Evolutionary conservation across 495 filamentous ascomycete species (phyloP).

Genomic region (Xylaria nigripes): DNA sequence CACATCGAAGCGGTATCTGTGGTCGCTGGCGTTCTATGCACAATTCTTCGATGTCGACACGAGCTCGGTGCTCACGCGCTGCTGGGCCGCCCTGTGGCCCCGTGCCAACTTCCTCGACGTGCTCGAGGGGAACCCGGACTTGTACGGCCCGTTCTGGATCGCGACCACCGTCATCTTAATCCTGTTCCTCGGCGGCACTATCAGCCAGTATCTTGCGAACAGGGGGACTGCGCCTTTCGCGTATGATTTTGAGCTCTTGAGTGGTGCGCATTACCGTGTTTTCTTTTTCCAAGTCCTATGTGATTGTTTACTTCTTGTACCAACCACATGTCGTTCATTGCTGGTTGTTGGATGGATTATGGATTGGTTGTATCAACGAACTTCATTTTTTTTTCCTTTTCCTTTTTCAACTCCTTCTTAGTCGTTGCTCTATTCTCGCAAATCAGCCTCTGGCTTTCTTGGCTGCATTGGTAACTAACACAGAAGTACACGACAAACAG

Average conservation of each 20-base stretch:
- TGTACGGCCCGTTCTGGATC: constrained; percentile 96
- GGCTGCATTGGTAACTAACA: neutral
- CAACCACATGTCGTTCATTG: no score
- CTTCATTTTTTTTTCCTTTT: neutral
- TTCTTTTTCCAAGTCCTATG: neutral
- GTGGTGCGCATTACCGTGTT: constrained; percentile 36
- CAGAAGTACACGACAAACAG: constrained; percentile 29
- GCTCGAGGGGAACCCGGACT: constrained; percentile 91
- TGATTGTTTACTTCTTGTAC: neutral
- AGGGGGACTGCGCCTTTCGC: constrained; percentile 41
- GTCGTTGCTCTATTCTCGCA: no score
- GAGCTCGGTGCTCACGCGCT: constrained; percentile 71
- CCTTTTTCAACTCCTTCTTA: no score
- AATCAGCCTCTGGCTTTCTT: neutral
- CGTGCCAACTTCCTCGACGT: constrained; percentile 92
- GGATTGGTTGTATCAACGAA: neutral
- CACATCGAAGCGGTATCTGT: constrained; percentile 76
- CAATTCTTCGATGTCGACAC: constrained; percentile 99
- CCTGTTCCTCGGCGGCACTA: constrained; percentile 88
- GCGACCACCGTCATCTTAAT: constrained; percentile 96
- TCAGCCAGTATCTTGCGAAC: constrained; percentile 71
- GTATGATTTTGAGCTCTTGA: constrained; percentile 83
- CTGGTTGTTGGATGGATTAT: neutral
- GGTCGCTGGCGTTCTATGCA: constrained; percentile 87
- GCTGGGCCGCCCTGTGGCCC: constrained; percentile 76